phyloP scores from a whole-genome alignment of 345 rosid species.

The Aurinia saxatilis region DNA sequence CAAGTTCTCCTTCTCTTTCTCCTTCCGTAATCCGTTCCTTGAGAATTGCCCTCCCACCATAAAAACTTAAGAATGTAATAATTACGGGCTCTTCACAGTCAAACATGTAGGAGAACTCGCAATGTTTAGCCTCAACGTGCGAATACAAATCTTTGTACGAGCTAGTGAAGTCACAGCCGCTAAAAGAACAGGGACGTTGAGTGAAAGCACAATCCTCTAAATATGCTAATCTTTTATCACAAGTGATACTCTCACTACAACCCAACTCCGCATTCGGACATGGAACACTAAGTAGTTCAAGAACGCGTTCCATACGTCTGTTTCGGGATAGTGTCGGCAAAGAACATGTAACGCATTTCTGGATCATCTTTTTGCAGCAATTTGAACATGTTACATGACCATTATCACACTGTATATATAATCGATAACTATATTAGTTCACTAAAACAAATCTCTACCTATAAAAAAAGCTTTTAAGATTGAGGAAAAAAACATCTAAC shows the following conservation, averaged over 20 bases:
- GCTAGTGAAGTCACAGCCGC: not conserved
- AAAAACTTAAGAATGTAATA: too few species aligned
- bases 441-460: too few species aligned
- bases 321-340: not conserved
- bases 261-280: not conserved
- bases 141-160: not conserved
- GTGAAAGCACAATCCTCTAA: not conserved
- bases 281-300: not conserved
- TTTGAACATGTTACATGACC: not conserved
- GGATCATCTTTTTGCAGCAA: not conserved
- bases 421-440: too few species aligned
- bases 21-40: not conserved
- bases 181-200: not conserved
- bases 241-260: not conserved
- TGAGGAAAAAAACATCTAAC: too few species aligned
- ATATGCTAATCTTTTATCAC: not conserved
- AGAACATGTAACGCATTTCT: not conserved
- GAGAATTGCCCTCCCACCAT: not conserved
- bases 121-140: not conserved
- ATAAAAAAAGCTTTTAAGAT: too few species aligned
- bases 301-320: not conserved
- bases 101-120: not conserved
- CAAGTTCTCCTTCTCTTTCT: not conserved
- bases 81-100: not conserved
- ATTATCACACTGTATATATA: not conserved